A percentile compares a stretch with the other conserved stretches of the same genome.
phyloP scores from a whole-genome alignment of 1,139 yeast genomes.

The Zygoascus sp. region DNA sequence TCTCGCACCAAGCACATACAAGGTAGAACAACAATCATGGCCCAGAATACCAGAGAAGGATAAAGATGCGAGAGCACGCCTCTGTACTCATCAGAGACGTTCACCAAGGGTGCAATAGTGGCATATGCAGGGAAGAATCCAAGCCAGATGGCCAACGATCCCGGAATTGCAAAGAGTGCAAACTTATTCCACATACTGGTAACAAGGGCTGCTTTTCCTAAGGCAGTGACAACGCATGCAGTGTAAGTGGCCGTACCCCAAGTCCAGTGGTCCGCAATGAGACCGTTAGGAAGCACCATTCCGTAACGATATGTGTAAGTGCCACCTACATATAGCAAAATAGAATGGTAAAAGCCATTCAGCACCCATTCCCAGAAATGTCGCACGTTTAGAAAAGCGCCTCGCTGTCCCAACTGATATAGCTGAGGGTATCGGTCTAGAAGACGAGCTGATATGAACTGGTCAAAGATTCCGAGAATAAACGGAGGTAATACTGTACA shows the following conservation, averaged over 20 bases:
- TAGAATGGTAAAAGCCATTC: constrained; percentile 93
- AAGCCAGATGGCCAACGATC: constrained; percentile 82
- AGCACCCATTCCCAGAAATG: constrained; percentile 97
- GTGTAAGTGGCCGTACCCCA: constrained; percentile 94
- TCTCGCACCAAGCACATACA: constrained; percentile 78
- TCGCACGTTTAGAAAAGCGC: constrained; percentile 81
- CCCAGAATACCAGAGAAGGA: constrained; percentile 81
- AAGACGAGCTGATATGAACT: constrained; percentile 85
- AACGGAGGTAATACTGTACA: constrained; percentile 95
- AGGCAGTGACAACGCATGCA: constrained; percentile 78
- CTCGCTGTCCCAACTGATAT: constrained; percentile 83
- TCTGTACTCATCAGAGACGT: constrained; percentile 77
- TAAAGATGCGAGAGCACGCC: constrained; percentile 78
- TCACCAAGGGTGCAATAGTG: constrained; percentile 72
- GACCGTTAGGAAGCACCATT: constrained; percentile 61
- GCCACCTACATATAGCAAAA: constrained; percentile 72
- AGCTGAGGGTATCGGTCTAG: constrained; percentile 89
- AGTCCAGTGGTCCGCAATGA: constrained; percentile 83
- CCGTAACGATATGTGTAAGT: constrained; percentile 67
- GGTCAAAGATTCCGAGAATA: constrained; percentile 94
- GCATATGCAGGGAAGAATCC: constrained; percentile 85
- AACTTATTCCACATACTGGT: constrained; percentile 95
- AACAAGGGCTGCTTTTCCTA: constrained; percentile 91
- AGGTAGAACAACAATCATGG: constrained; percentile 70
- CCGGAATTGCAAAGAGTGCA: constrained; percentile 89